Evolutionary conservation across 129 eudicot genomes (phyloP).

Genomic region (Rutidosis leptorrhynchoides): DNA sequence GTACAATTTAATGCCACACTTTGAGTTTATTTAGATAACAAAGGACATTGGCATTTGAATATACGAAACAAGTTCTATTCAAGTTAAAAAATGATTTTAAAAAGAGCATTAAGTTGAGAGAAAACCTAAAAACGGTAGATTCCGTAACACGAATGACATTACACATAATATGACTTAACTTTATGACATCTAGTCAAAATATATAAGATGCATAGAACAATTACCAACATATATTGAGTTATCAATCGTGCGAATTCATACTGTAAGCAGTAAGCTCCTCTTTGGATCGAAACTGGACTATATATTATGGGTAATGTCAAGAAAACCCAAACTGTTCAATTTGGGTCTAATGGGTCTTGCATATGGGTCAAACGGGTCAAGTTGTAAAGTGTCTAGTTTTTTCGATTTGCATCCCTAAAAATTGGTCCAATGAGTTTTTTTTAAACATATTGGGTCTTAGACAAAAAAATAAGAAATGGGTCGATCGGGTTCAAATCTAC

Average conservation of each 20-base stretch:
- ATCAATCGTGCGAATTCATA: neutral
- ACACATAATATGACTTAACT: neutral
- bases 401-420: no score
- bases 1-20: neutral
- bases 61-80: neutral
- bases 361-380: no score
- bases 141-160: neutral
- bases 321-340: no score
- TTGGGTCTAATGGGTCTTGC: no score
- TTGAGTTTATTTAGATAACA: neutral
- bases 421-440: no score
- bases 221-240: neutral
- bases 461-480: no score
- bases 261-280: neutral
- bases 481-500: no score
- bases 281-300: no score
- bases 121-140: neutral
- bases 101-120: neutral
- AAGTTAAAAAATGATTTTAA: neutral
- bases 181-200: neutral
- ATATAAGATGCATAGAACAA: neutral
- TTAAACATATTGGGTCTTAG: no score
- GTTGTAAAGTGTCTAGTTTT: no score
- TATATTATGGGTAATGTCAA: no score
- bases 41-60: neutral